phyloP scores from a whole-genome alignment of 306 rosid species.

The Malus sieversii region DNA sequence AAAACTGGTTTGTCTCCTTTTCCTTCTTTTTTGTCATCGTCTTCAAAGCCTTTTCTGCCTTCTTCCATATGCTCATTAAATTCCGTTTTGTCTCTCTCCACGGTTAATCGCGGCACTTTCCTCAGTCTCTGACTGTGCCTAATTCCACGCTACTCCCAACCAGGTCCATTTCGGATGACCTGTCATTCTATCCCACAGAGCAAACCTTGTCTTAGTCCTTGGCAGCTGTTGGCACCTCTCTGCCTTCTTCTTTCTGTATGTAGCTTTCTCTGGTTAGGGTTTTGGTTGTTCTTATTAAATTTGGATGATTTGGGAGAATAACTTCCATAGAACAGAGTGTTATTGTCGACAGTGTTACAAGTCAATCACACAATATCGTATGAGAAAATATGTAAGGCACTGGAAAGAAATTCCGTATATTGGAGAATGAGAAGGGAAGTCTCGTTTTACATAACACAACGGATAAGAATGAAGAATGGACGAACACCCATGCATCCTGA shows the following conservation, averaged over 20 bases:
- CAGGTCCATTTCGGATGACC: slow-evolving; percentile 14
- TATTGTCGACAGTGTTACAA: neutral
- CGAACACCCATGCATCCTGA: neutral
- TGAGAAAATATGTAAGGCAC: no score
- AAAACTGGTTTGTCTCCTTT: slow-evolving; percentile 34
- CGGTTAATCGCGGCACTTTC: slow-evolving; percentile 14
- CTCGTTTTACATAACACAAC: neutral
- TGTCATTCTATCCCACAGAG: slow-evolving; percentile 23
- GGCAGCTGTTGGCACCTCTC: neutral
- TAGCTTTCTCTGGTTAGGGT: neutral
- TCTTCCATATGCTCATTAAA: slow-evolving; percentile 25
- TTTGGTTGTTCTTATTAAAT: neutral
- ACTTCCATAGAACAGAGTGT: neutral
- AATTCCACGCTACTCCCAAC: neutral
- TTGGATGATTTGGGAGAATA: neutral
- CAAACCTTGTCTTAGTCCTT: slow-evolving; percentile 5
- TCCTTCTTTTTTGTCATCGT: slow-evolving; percentile 40
- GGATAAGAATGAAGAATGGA: neutral
- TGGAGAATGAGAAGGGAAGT: neutral
- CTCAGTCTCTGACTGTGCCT: neutral
- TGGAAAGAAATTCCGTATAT: no score
- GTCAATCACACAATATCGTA: neutral
- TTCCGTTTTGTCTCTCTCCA: slow-evolving; percentile 44
- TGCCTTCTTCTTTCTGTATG: neutral
- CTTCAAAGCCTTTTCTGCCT: slow-evolving; percentile 28